Conservation (phyloP, 768 basidiomycete genomes). For the Gloeopeniophorella convolvens region DNA sequence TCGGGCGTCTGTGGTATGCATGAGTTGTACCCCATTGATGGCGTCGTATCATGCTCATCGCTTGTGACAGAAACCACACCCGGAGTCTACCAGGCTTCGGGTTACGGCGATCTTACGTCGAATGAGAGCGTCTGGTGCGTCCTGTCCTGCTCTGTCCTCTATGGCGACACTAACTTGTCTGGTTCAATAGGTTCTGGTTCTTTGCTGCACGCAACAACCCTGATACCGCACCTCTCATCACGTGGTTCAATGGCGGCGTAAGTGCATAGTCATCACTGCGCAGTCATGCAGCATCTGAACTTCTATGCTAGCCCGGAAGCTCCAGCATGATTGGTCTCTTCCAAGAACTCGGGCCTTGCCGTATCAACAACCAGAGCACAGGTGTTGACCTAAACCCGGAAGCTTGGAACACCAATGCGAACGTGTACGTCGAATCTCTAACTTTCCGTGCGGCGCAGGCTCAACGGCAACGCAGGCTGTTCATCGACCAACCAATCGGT, state of each 20-base stretch:
- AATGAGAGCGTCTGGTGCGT: slow-evolving; percentile 52
- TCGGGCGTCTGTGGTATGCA: slow-evolving; percentile 51
- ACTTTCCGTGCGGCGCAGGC: not conserved
- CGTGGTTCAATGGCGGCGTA: slow-evolving; percentile 60
- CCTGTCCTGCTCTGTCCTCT: not conserved
- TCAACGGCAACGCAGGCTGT: slow-evolving; percentile 30
- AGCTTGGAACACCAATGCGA: slow-evolving; percentile 54
- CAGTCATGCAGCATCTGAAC: not conserved
- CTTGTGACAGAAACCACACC: slow-evolving; percentile 42
- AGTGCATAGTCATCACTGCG: slow-evolving; percentile 6
- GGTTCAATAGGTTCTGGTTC: slow-evolving; percentile 68
- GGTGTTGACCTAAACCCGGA: slow-evolving; percentile 44
- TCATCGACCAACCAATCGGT: slow-evolving; percentile 58
- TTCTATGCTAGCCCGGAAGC: slow-evolving; percentile 29
- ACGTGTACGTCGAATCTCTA: slow-evolving; percentile 29
- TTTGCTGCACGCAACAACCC: slow-evolving; percentile 59
- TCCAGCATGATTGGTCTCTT: slow-evolving; percentile 67
- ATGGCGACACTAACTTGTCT: not conserved
- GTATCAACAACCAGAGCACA: slow-evolving; percentile 56
- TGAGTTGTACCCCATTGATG: not conserved
- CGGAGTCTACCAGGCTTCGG: slow-evolving; percentile 56
- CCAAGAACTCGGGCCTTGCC: slow-evolving; percentile 90
- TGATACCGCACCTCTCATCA: slow-evolving; percentile 51
- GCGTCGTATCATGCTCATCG: not conserved
- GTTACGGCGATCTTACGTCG: slow-evolving; percentile 54